Evolutionary conservation across 371 early-diverging fungal species (phyloP).

Genomic region (Apophysomyces elegans): DNA sequence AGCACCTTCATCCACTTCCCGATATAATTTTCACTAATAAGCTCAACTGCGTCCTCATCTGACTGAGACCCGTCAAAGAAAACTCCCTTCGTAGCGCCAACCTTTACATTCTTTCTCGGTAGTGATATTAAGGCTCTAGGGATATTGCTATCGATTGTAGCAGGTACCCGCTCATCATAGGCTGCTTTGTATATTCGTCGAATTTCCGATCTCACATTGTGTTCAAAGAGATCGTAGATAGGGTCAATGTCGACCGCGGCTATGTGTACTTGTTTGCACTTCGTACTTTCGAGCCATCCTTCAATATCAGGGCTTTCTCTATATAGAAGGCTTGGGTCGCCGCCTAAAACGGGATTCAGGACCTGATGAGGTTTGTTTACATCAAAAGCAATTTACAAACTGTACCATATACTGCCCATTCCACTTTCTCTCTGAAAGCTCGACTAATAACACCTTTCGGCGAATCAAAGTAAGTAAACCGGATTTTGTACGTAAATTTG

Average conservation of each 20-base stretch:
- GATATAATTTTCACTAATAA: background rate
- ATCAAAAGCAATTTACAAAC: too few species aligned
- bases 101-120: background rate
- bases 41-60: background rate
- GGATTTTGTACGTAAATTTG: background rate
- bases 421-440: background rate
- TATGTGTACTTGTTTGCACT: background rate
- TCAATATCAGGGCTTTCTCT: background rate
- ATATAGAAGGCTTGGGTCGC: background rate
- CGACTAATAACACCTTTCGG: background rate
- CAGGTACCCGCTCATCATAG: background rate
- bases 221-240: background rate
- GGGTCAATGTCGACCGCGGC: background rate
- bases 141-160: background rate
- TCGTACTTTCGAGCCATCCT: background rate
- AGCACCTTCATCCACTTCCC: background rate
- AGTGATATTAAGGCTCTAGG: background rate
- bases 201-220: background rate
- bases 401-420: background rate
- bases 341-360: background rate
- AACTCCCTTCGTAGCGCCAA: background rate
- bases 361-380: too few species aligned
- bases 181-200: background rate
- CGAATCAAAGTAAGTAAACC: background rate
- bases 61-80: background rate